Evolutionary conservation across 768 basidiomycete genomes (phyloP).

Genomic region (Russula ochroleuca): DNA sequence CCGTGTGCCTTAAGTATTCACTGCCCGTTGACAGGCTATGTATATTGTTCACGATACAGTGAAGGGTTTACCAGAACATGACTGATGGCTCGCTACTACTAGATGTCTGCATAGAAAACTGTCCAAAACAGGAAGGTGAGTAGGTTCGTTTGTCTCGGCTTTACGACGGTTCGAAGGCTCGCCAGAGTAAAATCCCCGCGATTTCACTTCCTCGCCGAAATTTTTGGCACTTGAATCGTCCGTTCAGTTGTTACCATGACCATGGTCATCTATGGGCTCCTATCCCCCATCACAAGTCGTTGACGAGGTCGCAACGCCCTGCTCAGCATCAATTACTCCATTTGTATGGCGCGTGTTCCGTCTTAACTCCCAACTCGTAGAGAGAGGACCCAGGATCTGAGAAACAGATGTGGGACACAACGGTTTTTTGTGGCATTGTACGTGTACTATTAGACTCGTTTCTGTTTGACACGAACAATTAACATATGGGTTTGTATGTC

Average conservation of each 20-base stretch:
- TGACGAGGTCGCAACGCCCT: conserved; percentile 1
- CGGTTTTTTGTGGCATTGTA: conserved; percentile 67
- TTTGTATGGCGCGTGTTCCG: neutral
- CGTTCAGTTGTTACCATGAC: conserved; percentile 10
- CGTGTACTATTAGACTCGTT: conserved; percentile 25
- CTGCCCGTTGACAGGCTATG: neutral
- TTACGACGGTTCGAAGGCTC: neutral
- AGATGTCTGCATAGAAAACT: neutral
- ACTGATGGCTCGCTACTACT: neutral
- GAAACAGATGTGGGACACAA: conserved; percentile 60
- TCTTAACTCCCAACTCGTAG: conserved; percentile 34
- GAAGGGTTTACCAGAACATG: neutral
- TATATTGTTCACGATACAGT: conserved; percentile 1
- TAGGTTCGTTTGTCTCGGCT: conserved; percentile 14
- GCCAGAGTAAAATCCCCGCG: conserved; percentile 3
- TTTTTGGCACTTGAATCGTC: neutral
- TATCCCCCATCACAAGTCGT: conserved; percentile 14
- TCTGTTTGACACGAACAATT: conserved; percentile 5
- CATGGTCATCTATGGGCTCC: conserved; percentile 11
- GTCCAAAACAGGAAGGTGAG: conserved; percentile 24
- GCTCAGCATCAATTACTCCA: conserved; percentile 9
- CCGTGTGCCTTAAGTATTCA: conserved; percentile 11
- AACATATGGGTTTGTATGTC: conserved; percentile 23
- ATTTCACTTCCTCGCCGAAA: neutral
- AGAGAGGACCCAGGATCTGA: conserved; percentile 67